Conservation (phyloP, 495 filamentous ascomycete species). For the Xeromyces bisporus region DNA sequence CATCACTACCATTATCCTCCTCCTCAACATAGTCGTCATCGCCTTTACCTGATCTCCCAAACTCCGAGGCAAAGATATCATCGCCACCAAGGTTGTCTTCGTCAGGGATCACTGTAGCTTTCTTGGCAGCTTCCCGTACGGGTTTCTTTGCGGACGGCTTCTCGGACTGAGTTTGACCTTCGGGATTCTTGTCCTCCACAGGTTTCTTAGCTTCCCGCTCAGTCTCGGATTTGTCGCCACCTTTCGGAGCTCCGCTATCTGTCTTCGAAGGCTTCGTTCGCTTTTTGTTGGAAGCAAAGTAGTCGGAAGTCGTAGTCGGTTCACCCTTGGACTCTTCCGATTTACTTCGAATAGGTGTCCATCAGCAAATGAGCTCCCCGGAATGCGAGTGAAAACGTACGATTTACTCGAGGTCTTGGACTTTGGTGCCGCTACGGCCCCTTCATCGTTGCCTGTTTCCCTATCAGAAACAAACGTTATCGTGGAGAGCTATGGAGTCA, state of each 20-base stretch:
- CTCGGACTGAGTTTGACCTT: conserved; percentile 1
- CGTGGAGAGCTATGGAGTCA: conserved; percentile 1
- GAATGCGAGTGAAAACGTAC: conserved; percentile 8
- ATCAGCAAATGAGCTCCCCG: not conserved
- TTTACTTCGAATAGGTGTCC: conserved; percentile 15
- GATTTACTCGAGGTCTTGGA: conserved; percentile 30
- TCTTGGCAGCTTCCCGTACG: conserved; percentile 16
- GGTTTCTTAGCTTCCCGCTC: conserved; percentile 11
- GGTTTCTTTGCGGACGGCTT: conserved; percentile 12
- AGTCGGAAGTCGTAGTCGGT: conserved; percentile 40
- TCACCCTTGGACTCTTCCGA: conserved; percentile 30
- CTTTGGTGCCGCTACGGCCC: conserved; percentile 30
- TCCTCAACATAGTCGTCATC: conserved; percentile 55
- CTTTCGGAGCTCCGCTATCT: conserved; percentile 4
- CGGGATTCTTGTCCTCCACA: conserved; percentile 11
- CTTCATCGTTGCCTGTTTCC: conserved; percentile 69
- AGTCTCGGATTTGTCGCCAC: conserved; percentile 8
- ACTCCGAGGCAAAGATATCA: conserved; percentile 55
- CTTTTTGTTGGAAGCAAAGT: conserved; percentile 44
- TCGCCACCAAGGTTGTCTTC: conserved; percentile 51
- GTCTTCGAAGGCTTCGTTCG: conserved; percentile 20
- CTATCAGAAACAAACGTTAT: no score
- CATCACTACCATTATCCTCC: conserved; percentile 37
- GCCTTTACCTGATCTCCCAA: conserved; percentile 39
- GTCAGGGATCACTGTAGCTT: conserved; percentile 26